Evolutionary conservation across 345 rosid species (phyloP).

Genomic region (Eucalyptus cladocalyx): DNA sequence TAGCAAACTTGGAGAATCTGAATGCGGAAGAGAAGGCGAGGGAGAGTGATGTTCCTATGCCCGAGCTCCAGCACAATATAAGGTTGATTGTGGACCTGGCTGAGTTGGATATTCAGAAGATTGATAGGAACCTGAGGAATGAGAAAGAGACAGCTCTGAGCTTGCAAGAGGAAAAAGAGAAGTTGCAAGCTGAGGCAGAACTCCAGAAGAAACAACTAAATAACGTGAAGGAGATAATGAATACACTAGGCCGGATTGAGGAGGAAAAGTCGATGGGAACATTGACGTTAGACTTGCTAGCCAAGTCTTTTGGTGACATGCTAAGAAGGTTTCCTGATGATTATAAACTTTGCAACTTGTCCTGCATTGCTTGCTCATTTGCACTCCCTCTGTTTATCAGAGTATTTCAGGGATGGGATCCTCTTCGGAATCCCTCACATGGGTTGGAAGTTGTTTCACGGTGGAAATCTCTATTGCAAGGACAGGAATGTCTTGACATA

Average conservation of each 20-base stretch:
- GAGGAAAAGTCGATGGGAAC: slow-evolving; percentile 41
- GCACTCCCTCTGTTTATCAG: slow-evolving; percentile 75
- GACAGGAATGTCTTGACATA: slow-evolving; percentile 45
- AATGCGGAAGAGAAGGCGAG: slow-evolving; percentile 87
- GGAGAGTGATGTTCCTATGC: slow-evolving; percentile 84
- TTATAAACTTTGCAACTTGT: slow-evolving; percentile 66
- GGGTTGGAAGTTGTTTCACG: slow-evolving; percentile 41
- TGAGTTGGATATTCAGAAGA: slow-evolving; percentile 81
- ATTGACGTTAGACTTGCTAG: slow-evolving; percentile 54
- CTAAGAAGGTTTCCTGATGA: slow-evolving; percentile 47
- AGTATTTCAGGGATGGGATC: slow-evolving; percentile 94
- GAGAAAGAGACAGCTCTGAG: slow-evolving; percentile 78
- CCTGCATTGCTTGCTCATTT: slow-evolving; percentile 63
- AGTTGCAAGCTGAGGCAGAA: slow-evolving; percentile 37
- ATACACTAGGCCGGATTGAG: slow-evolving; percentile 34
- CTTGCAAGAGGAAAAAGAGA: slow-evolving; percentile 76
- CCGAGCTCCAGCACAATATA: slow-evolving; percentile 85
- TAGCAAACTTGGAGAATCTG: slow-evolving; percentile 81
- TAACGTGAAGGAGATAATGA: slow-evolving; percentile 49
- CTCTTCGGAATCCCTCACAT: slow-evolving; percentile 58
- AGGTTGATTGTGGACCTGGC: slow-evolving; percentile 67
- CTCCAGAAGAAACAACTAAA: slow-evolving; percentile 43
- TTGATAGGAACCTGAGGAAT: slow-evolving; percentile 73
- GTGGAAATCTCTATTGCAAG: slow-evolving; percentile 72
- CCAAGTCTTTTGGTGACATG: slow-evolving; percentile 35